Base-by-base conservation (phyloP, 176 grass and related monocot genomes). In the Elaeis guineensis region DNA sequence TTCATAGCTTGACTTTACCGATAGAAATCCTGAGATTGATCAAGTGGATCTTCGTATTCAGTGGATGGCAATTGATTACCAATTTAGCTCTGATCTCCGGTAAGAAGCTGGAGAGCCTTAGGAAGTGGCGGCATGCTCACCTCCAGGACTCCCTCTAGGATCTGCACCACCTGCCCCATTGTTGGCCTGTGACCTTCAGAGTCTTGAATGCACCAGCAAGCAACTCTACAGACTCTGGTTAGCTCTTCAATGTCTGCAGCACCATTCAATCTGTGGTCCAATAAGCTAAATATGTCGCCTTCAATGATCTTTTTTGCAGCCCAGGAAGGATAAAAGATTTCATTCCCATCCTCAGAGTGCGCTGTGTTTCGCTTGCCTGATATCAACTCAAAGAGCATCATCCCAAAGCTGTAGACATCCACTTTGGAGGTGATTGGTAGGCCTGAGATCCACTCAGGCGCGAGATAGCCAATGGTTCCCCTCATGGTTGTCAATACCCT, bases 201-300 rank as follows among this genome's bases (percentile, higher is more conserved):
- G 50, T 73, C 60, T 19, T 78, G 76, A 32, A 78, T 65, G 68
- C 67, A 78, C 76, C 76, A 66, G 48, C 76, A 78, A 22, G 76
- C 67, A 8, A 78, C 32, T 18, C 54, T 64, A 0, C 35, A 71
- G 1, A 51, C 54, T 50, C 53, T 78, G 6, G 22, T 35, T 4
- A 78, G 53, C 25, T 25, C 25, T 25, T 25, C 25, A 25, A 25
- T 3, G 3, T 72, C 54, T 20, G 54, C 48, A 2, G 14, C 49
- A 58, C 63, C 55, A 2, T 58, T 24, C 25, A 71, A 51, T 16
- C 24, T 70, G 9, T 16, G 4, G 19, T n/a, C n/a, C n/a, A n/a
- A n/a, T n/a, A n/a, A n/a, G n/a, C n/a, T n/a, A n/a, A n/a, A n/a
- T n/a, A n/a, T 16, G 1, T 51, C 15, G 3, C 61, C 67, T 5